Base-by-base conservation (phyloP, 2,329 filamentous ascomycete species). In the Ampelomyces quisqualis region DNA sequence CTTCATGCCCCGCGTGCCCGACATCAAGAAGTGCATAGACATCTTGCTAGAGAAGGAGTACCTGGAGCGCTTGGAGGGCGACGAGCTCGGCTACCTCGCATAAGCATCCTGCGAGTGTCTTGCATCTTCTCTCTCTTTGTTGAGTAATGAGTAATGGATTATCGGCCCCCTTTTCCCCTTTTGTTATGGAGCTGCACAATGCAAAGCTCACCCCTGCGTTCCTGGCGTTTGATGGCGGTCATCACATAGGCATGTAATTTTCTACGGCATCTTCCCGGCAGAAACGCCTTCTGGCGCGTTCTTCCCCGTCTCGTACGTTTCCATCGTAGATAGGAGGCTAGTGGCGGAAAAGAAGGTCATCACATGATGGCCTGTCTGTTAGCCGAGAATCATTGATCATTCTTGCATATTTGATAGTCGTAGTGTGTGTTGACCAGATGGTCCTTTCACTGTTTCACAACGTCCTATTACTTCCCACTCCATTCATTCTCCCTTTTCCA, bases 21-120 rank as follows among this genome's bases (percentile, higher is more conserved):
- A 98, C 58, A 98, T 98, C 80, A 98, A 98, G 77, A 98, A 97
- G 76, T 96, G 93, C 71, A 97, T 98, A 67, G 93, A 98, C 71
- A 95, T 95, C 52, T 78, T 98, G 27, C 84, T 98, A 52, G 93
- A 98, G 77, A 98, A 98, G 77, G 93, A 98, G 70, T 98, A 98
- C 63, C 81, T 98, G 34, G 93, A 98, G 76, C 88, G 93, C 42
- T 74, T 97, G 43, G 93, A 97, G 33, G 90, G 88, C 39, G 93
- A 97, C 63, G 90, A 96, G 65, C 79, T 98, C 46, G 89, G 91
- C 42, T 97, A 97, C 70, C 82, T 97, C 53, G 91, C 91, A 58
- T 96, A 80, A 51, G 30, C 15, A 36, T 24, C 27, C 21, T 26
- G 13, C 7, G 21, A 17, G 8, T 19, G 11, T 4, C 27, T 24